Percentiles rank a stretch among this genome's conserved stretches.
These are phyloP conservation scores for Vigna radiata DNA, from an alignment of 306 rosid genomes.

Conservation along the genomic window DNA sequence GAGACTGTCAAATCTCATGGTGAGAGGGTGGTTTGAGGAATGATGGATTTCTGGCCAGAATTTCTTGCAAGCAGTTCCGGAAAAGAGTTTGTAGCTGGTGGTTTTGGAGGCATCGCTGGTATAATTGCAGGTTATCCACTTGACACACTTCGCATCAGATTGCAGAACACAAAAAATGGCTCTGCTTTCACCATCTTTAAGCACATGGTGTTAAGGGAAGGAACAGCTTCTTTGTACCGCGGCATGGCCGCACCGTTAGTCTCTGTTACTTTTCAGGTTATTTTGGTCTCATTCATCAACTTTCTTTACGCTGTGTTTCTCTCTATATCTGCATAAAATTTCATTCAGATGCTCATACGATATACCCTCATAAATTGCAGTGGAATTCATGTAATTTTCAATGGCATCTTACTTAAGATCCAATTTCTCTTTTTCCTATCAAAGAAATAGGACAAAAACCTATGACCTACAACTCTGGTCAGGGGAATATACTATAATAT, in stretches of 20 bases:
- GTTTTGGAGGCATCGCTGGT: conserved; percentile 90
- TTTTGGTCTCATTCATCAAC: not conserved
- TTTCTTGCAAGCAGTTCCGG: conserved; percentile 84
- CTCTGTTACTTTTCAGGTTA: conserved; percentile 88
- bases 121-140: conserved; percentile 82
- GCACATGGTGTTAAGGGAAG: conserved; percentile 61
- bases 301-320: not conserved
- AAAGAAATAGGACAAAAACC: conserved; percentile 12
- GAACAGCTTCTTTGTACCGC: conserved; percentile 73
- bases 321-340: not conserved
- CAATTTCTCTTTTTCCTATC: not conserved
- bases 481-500: conserved; percentile 14
- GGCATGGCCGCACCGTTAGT: conserved; percentile 93
- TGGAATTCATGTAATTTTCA: conserved; percentile 22
- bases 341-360: conserved; percentile 5
- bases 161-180: conserved; percentile 59
- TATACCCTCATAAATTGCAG: not conserved
- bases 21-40: conserved; percentile 37
- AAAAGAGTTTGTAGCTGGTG: conserved; percentile 90
- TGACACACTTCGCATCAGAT: conserved; percentile 74
- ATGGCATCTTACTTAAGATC: no score
- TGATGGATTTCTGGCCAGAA: conserved; percentile 87
- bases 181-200: conserved; percentile 68
- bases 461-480: not conserved
- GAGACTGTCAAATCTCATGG: not conserved